These are phyloP conservation scores for Royoungia palumana DNA, from an alignment of 768 basidiomycete species.

Conservation along the genomic window DNA sequence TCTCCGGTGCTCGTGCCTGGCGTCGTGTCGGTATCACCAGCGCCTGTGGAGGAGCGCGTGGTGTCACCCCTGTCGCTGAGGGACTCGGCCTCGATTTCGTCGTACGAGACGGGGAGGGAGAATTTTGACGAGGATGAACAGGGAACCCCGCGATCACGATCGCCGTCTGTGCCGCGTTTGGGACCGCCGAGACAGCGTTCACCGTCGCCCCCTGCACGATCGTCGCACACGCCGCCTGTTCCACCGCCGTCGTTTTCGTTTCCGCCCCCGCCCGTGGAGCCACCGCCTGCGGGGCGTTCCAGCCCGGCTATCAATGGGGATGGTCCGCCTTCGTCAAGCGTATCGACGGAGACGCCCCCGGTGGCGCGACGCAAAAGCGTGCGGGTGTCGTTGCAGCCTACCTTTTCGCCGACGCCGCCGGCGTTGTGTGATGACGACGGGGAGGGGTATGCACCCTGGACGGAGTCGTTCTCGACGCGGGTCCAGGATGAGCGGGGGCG, in stretches of 20 bases:
- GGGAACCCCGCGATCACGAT: conserved; percentile 10
- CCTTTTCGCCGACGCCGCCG: conserved; percentile 70
- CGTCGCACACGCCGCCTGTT: too few relatives aligned
- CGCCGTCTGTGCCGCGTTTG: not conserved
- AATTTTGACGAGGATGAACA: conserved; percentile 33
- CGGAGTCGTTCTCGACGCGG: conserved; percentile 2
- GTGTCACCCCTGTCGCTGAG: not conserved
- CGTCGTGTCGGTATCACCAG: not conserved
- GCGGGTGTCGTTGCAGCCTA: conserved; percentile 71
- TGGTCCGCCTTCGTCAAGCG: conserved; percentile 10
- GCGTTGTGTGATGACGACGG: conserved; percentile 53
- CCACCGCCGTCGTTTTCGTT: conserved; percentile 1
- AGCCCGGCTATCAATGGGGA: too few relatives aligned
- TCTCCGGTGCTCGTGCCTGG: conserved; percentile 37
- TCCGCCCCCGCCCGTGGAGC: conserved; percentile 13
- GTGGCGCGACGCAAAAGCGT: conserved; percentile 60
- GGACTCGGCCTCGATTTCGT: conserved; percentile 41
- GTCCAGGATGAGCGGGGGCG: conserved; percentile 4
- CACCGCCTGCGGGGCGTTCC: not conserved
- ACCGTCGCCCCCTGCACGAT: not conserved
- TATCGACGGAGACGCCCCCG: conserved; percentile 17
- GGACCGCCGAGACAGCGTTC: not conserved
- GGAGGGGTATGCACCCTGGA: conserved; percentile 14
- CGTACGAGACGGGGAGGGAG: conserved; percentile 67
- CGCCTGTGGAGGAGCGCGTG: not conserved